Evolutionary conservation across 768 basidiomycete genomes (phyloP).

Genomic region (Kwoniella botswanensis): DNA sequence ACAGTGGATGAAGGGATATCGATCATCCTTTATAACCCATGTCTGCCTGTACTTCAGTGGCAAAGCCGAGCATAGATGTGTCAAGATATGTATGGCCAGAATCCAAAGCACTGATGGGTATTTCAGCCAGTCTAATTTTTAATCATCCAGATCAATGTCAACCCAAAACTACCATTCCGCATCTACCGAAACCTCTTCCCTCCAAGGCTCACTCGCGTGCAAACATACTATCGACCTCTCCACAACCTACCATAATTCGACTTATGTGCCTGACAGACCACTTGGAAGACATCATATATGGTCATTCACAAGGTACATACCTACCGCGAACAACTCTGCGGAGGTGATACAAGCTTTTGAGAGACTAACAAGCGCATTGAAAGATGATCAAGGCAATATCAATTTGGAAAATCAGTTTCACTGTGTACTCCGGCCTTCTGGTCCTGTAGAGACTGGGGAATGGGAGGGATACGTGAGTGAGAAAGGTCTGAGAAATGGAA

Average conservation of each 20-base stretch:
- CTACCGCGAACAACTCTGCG: neutral
- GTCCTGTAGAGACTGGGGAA: no score
- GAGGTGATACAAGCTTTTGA: neutral
- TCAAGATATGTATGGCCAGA: no score
- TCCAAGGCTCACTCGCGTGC: neutral
- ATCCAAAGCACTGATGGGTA: no score
- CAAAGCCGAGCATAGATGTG: no score
- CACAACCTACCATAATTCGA: neutral
- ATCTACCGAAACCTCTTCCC: neutral
- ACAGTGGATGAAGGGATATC: neutral
- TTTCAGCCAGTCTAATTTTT: no score
- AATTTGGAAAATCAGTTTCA: no score
- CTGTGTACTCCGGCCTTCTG: no score
- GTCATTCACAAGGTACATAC: neutral
- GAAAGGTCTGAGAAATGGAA: neutral
- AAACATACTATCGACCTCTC: neutral
- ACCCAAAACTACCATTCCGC: neutral
- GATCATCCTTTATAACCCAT: neutral
- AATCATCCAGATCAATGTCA: no score
- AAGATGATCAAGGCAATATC: neutral
- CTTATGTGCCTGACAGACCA: neutral
- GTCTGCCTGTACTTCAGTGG: no score
- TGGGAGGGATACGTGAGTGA: neutral
- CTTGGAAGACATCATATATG: neutral
- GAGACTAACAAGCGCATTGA: neutral